A percentile compares a stretch with the other conserved stretches of the same genome.
phyloP scores from a whole-genome alignment of 805 yeast species.

The Cyberlindnera japonica region DNA sequence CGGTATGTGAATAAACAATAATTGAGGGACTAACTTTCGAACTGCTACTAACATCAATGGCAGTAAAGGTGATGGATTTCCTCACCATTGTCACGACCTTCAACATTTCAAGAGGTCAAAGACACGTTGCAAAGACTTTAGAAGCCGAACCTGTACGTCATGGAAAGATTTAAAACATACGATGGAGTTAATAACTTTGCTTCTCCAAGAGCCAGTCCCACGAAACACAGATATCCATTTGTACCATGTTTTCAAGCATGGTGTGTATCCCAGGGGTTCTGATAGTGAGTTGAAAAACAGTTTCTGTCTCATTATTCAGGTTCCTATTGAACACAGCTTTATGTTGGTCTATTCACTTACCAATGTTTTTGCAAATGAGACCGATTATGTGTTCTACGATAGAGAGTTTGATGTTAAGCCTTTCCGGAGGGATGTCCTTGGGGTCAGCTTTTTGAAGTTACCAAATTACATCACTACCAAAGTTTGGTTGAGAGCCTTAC shows the following conservation, averaged over 20 bases:
- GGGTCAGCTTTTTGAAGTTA: not conserved
- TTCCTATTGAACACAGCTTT: not conserved
- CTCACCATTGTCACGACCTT: not conserved
- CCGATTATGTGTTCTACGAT: not conserved
- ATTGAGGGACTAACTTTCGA: no score
- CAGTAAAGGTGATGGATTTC: not conserved
- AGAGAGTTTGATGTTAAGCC: not conserved
- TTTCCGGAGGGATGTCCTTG: not conserved
- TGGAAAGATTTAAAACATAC: not conserved
- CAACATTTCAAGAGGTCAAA: not conserved
- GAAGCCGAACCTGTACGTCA: not conserved
- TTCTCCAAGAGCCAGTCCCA: not conserved
- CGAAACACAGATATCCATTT: not conserved
- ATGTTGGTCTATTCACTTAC: not conserved
- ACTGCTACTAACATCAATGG: not conserved
- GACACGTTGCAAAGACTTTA: not conserved
- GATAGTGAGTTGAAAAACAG: not conserved
- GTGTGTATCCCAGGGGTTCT: not conserved
- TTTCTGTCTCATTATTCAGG: not conserved
- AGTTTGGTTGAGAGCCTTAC: not conserved
- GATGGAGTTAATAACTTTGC: not conserved
- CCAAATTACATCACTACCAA: not conserved
- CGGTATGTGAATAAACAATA: not conserved
- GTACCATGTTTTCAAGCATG: not conserved
- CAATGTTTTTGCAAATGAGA: not conserved